These are phyloP conservation scores for Corynespora cassiicola DNA, from an alignment of 2,329 filamentous ascomycete species.

Conservation along the genomic window DNA sequence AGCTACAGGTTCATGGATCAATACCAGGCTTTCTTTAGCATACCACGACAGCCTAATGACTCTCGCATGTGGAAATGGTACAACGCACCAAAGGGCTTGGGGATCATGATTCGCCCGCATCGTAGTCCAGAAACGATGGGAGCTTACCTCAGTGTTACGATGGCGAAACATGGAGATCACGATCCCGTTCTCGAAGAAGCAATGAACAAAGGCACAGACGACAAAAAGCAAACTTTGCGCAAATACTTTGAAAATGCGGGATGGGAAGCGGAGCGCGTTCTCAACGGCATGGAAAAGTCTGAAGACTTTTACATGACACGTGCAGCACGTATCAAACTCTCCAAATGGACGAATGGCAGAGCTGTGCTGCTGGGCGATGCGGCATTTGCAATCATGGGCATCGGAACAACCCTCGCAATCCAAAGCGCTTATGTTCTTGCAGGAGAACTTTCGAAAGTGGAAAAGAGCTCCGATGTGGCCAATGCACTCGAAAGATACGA, in stretches of 20 bases:
- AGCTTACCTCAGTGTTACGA: conserved; percentile 49
- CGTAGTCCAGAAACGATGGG: conserved; percentile 30
- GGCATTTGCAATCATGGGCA: conserved; percentile 58
- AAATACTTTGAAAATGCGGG: conserved; percentile 44
- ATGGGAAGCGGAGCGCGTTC: conserved; percentile 53
- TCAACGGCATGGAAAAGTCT: conserved; percentile 49
- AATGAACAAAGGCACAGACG: conserved; percentile 18
- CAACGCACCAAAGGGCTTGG: conserved; percentile 43
- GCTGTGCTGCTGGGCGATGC: conserved; percentile 63
- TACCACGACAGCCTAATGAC: conserved; percentile 39
- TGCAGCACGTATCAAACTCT: conserved; percentile 53
- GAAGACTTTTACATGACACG: conserved; percentile 57
- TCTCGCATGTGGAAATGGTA: conserved; percentile 44
- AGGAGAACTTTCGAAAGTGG: conserved; percentile 20
- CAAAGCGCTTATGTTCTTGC: conserved; percentile 34
- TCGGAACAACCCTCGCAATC: conserved; percentile 59
- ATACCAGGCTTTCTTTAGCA: conserved; percentile 47
- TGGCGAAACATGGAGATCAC: too few relatives aligned
- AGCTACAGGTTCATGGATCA: too few relatives aligned
- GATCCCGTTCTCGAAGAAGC: conserved; percentile 30
- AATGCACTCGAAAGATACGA: conserved; percentile 30
- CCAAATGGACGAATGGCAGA: conserved; percentile 54
- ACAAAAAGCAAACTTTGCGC: conserved; percentile 49
- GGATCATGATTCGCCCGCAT: conserved; percentile 27
- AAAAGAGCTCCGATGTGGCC: conserved; percentile 18